Base-by-base conservation (phyloP, 1,139 yeast genomes). In the Kodamaea sp. region DNA sequence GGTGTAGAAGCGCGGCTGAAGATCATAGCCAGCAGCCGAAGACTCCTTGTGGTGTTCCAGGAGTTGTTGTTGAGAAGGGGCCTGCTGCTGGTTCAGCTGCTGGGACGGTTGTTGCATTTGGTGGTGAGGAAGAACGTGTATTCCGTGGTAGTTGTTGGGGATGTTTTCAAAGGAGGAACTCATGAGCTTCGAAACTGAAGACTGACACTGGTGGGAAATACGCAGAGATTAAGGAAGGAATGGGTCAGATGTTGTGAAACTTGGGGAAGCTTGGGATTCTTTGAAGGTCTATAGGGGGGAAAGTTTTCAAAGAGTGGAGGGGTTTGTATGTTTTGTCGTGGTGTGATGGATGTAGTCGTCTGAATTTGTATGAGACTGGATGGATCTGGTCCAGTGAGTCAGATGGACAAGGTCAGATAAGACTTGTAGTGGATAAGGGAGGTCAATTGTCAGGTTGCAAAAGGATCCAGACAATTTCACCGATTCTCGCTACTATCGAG, bases 1-100 rank as follows among this genome's bases (percentile, higher is more conserved):
- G 12, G 51, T 41, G 40, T 51, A 54, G 39, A 38, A 50, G 7
- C 59, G 41, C 5, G 57, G 53, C 28, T 48, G 55, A 33, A 41
- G 34, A 28, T 39, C 45, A 28, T 41, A 44, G 23, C 29, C 39
- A 7, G 31, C 29, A 16, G 29, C 16, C 3, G 41, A 12, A 11
- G 37, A 42, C 30, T 41, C 39, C 26, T 38, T 22, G 23, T 34
- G 41, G 15, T 35, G 42, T 13, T 38, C 37, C 26, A 28, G 39
- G 14, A 31, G 29, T 26, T 20, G 33, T 15, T 32, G 30, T 23
- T 19, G 34, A 11, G 9, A 6, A n/a, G n/a, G n/a, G n/a, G 8
- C 21, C 21, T 7, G 21, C 21, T 18, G 21, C 9, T 18, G 21
- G 21, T 6, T 10, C 21, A 22, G 37, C 28, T 30, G 28, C 24